These are phyloP conservation scores for Vigna trinervia DNA, from an alignment of 306 rosid genomes.

Conservation along the genomic window DNA sequence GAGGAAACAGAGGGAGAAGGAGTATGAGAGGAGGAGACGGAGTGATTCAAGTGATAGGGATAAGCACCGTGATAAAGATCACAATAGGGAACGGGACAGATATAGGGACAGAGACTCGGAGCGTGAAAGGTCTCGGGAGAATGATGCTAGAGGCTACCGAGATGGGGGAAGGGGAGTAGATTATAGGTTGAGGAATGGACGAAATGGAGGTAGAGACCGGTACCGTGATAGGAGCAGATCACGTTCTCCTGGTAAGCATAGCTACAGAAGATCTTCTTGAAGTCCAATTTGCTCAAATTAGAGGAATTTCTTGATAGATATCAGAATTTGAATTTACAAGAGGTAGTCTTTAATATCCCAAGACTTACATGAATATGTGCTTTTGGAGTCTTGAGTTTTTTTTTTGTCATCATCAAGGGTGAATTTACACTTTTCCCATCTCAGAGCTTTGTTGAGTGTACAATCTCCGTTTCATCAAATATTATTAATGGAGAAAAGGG, in stretches of 20 bases:
- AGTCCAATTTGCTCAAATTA: slow-evolving; percentile 74
- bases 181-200: slow-evolving; percentile 83
- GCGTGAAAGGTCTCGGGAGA: slow-evolving; percentile 77
- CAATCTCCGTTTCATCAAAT: slow-evolving; percentile 86
- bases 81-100: slow-evolving; percentile 78
- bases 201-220: slow-evolving; percentile 83
- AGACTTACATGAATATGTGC: slow-evolving; percentile 71
- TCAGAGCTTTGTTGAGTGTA: slow-evolving; percentile 88
- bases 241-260: slow-evolving; percentile 79
- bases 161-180: slow-evolving; percentile 77
- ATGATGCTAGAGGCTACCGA: slow-evolving; percentile 73
- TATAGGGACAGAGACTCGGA: slow-evolving; percentile 73
- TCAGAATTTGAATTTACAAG: slow-evolving; percentile 80
- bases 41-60: slow-evolving; percentile 86
- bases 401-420: slow-evolving; percentile 69
- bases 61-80: slow-evolving; percentile 68
- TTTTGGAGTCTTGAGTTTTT: slow-evolving; percentile 62
- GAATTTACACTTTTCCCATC: slow-evolving; percentile 74
- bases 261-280: slow-evolving; percentile 78
- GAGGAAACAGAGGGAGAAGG: slow-evolving; percentile 86
- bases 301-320: slow-evolving; percentile 72
- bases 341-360: slow-evolving; percentile 88
- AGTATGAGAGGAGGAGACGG: slow-evolving; percentile 64
- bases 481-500: slow-evolving; percentile 78
- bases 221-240: slow-evolving; percentile 86